A percentile compares a stretch with the other conserved stretches of the same genome.
phyloP scores from a whole-genome alignment of 2,329 filamentous ascomycete genomes.

The Arthrobotrys conoides region DNA sequence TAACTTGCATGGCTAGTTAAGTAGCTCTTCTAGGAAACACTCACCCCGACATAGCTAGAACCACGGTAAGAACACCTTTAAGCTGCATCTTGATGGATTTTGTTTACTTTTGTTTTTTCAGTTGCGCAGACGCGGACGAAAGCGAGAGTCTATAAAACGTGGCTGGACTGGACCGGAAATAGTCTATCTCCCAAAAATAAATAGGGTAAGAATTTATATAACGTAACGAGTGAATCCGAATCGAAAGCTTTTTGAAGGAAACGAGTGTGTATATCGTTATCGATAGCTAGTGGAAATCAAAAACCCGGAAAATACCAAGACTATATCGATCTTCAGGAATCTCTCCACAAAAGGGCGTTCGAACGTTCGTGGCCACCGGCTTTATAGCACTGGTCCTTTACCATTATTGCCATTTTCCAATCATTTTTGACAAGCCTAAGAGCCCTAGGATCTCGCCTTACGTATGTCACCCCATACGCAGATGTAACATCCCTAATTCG shows the following conservation, averaged over 20 bases:
- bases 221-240: conserved; percentile 22
- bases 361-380: neutral
- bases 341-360: conserved; percentile 6
- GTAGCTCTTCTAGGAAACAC: too few species aligned
- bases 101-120: neutral
- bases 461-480: neutral
- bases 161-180: neutral
- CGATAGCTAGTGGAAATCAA: conserved; percentile 17
- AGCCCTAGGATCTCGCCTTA: conserved; percentile 5
- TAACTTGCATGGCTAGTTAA: too few species aligned
- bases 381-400: conserved; percentile 14
- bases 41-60: conserved; percentile 20
- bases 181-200: neutral
- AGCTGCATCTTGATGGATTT: conserved; percentile 4
- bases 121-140: neutral
- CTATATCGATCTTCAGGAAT: conserved; percentile 17
- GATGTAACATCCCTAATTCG: conserved; percentile 3
- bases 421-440: neutral
- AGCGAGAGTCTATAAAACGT: neutral
- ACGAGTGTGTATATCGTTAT: conserved; percentile 2
- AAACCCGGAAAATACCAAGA: neutral
- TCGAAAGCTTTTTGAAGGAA: neutral
- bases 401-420: neutral
- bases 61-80: conserved; percentile 10
- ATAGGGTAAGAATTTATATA: neutral